Evolutionary conservation across 1,284 basidiomycete genomes (phyloP).

Genomic region (Coniferiporia weirii): DNA sequence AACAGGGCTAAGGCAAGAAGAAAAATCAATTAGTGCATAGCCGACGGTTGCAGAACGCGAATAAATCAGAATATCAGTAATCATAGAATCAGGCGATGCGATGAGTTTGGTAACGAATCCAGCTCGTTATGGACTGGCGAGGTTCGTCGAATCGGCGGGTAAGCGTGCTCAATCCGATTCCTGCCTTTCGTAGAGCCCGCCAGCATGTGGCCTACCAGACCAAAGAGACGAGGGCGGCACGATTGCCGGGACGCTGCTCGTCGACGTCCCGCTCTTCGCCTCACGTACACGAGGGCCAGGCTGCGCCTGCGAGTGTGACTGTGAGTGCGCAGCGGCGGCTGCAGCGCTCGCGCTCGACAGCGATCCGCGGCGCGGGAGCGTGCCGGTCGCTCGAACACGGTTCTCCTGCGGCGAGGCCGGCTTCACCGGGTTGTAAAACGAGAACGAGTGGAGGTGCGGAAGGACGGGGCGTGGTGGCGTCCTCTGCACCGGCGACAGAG

Average conservation of each 20-base stretch:
- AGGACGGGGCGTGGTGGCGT: constrained; percentile 13
- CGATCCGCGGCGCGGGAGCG: constrained; percentile 14
- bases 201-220: neutral
- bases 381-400: neutral
- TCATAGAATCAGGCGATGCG: neutral
- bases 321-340: neutral
- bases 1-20: too few species aligned
- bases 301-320: neutral
- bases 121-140: neutral
- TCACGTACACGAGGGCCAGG: neutral
- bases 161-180: neutral
- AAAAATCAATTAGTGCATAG: too few species aligned
- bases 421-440: neutral
- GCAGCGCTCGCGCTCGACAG: constrained; percentile 15
- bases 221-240: neutral
- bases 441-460: constrained; percentile 13
- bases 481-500: constrained; percentile 6
- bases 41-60: too few species aligned
- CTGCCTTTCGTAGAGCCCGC: neutral
- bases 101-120: neutral
- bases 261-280: neutral
- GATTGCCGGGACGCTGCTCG: neutral
- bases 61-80: too few species aligned
- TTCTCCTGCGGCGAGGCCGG: constrained; percentile 11
- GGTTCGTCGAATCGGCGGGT: neutral